Conservation (phyloP, 2,329 filamentous ascomycete species). For the Atkinsonella texensis region DNA sequence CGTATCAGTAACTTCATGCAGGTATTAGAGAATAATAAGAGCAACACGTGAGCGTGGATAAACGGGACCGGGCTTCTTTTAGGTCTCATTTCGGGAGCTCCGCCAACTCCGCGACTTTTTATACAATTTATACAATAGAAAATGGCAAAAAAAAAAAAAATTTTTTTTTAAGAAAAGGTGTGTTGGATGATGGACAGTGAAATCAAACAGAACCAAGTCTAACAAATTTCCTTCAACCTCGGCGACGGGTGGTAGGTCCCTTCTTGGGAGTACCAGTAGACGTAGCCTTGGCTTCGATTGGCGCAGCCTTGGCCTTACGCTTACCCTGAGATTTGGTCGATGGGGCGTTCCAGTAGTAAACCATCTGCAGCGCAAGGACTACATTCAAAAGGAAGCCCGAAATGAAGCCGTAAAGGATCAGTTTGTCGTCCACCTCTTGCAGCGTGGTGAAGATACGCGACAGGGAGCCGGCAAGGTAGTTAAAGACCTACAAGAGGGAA, state of each 20-base stretch:
- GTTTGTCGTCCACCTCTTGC: constrained; percentile 91
- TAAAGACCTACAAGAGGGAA: constrained; percentile 62
- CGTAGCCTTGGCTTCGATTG: constrained; percentile 15
- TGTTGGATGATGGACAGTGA: not conserved
- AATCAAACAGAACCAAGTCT: not conserved
- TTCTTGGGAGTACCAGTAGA: constrained; percentile 26
- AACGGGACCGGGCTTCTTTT: no score
- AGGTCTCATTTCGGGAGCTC: no score
- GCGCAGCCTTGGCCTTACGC: constrained; percentile 20
- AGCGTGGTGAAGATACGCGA: constrained; percentile 95
- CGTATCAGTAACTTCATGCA: no score
- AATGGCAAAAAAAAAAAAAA: not conserved
- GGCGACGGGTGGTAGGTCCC: constrained; percentile 31
- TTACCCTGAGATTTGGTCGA: constrained; percentile 34
- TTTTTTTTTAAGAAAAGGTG: no score
- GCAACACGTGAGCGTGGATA: no score
- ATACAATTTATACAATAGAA: no score
- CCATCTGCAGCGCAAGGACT: constrained; percentile 77
- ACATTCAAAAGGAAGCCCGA: constrained; percentile 84
- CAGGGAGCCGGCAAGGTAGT: constrained; percentile 87
- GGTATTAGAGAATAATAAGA: no score
- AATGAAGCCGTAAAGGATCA: constrained; percentile 91
- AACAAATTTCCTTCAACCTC: constrained; percentile 19
- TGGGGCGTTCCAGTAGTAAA: constrained; percentile 87
- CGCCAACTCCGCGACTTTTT: no score